Percentiles rank a stretch among this genome's conserved stretches.
Evolutionary conservation across 2,329 filamentous ascomycete genomes (phyloP).

Genomic region (Epichloe brachyelytri): DNA sequence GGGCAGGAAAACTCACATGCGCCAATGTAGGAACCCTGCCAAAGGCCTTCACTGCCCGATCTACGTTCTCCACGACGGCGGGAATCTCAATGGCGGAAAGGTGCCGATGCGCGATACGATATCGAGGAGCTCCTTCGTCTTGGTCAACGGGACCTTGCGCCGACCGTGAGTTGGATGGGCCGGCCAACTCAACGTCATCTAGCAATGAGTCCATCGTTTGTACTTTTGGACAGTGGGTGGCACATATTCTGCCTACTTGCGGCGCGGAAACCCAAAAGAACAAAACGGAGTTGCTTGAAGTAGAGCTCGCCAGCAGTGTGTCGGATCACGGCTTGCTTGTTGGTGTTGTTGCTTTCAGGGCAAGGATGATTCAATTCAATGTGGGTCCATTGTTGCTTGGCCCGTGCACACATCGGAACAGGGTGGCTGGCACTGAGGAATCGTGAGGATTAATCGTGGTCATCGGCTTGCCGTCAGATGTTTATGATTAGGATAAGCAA

Average conservation of each 20-base stretch:
- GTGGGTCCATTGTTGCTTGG: not conserved
- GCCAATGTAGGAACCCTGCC: constrained; percentile 25
- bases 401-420: not conserved
- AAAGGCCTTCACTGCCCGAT: constrained; percentile 29
- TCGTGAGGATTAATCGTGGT: not conserved
- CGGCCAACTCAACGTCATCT: not conserved
- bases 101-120: constrained; percentile 20
- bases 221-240: not conserved
- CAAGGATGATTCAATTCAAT: not conserved
- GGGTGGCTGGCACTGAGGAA: no score
- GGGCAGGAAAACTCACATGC: constrained; percentile 19
- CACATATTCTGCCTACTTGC: not conserved
- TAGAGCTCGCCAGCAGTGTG: not conserved
- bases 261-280: not conserved
- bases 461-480: not conserved
- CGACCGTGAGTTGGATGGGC: not conserved
- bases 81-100: constrained; percentile 31
- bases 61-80: constrained; percentile 30
- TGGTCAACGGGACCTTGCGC: not conserved
- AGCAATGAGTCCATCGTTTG: not conserved
- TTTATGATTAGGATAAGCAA: no score
- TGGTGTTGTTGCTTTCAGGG: not conserved
- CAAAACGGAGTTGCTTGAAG: no score
- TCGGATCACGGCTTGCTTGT: not conserved
- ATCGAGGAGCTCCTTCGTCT: constrained; percentile 19